Base-by-base conservation (phyloP, 2,329 filamentous ascomycete genomes). In the Raffaelea albimanens region DNA sequence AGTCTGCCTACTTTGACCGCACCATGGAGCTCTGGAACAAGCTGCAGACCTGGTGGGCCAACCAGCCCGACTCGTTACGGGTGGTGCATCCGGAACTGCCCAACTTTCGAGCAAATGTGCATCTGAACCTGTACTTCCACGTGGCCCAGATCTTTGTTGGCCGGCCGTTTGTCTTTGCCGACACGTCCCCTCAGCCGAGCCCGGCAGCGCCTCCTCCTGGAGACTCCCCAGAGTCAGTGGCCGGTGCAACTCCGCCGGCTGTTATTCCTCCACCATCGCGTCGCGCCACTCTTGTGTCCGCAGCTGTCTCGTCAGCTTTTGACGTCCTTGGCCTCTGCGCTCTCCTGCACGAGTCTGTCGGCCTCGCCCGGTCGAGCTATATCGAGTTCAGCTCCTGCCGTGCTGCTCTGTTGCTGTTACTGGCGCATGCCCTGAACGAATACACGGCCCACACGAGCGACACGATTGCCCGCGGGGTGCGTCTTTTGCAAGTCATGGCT, bases 341-440 rank as follows among this genome's bases (percentile, higher is more conserved):
- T 38, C 60, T 69, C 4, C 65, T 77, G 4, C 67, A 69, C 36
- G 68, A 68, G 40, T 70, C 68, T n/a, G 68, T 70, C 14, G 74
- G 73, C 16, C 70, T 77, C 45, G 73, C 74, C 5, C 67, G 72
- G 25, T 71, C 73, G 3, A 75, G 72, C 0, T 77, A 76, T 53
- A 75, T 72, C 3, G 74, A 78, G 52, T 77, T 76, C 55, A 75
- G 71, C 55, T 71, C 73, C 3, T 76, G 72, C 44, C 72, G 74
- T 39, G 73, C 72, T 10, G 73, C 74, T 9, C 60, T 77, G 5
- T 63, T 77, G 3, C 73, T 76, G 23, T 47, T 56, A 45, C 50
- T 56, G 16, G 53, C 55, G n/a, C 53, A 53, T 34, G 53, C 52
- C 18, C 47, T 49, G 38, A 29, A 45, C 29, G 39, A 42, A 43